phyloP scores from a whole-genome alignment of 768 basidiomycete species.

The Calvatia gigantea region DNA sequence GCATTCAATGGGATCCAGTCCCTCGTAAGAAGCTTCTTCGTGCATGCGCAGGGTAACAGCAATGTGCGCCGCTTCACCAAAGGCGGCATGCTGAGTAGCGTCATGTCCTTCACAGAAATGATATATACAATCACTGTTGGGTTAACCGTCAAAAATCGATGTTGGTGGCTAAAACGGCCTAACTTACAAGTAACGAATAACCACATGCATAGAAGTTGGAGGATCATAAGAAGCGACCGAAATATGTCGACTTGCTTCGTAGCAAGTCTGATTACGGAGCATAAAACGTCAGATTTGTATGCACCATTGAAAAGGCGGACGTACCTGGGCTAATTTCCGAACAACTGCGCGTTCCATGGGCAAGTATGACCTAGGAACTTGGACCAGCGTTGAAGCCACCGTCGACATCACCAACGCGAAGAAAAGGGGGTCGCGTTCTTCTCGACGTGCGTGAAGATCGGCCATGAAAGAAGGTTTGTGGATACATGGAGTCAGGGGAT shows the following conservation, averaged over 20 bases:
- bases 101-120: slow-evolving; percentile 89
- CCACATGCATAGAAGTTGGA: slow-evolving; percentile 79
- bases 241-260: slow-evolving; percentile 80
- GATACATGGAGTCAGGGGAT: slow-evolving; percentile 85
- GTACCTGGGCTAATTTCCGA: slow-evolving; percentile 68
- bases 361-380: slow-evolving; percentile 84
- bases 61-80: slow-evolving; percentile 83
- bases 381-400: slow-evolving; percentile 82
- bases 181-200: slow-evolving; percentile 80
- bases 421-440: slow-evolving; percentile 87
- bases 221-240: slow-evolving; percentile 81
- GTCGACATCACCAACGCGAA: slow-evolving; percentile 89
- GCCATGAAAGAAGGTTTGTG: slow-evolving; percentile 92
- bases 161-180: slow-evolving; percentile 26
- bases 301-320: slow-evolving; percentile 19
- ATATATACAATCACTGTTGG: slow-evolving; percentile 70
- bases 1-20: slow-evolving; percentile 82
- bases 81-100: slow-evolving; percentile 83
- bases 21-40: slow-evolving; percentile 80
- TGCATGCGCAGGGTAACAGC: slow-evolving; percentile 82
- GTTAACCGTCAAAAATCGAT: slow-evolving; percentile 9
- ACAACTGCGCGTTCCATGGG: slow-evolving; percentile 84
- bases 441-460: slow-evolving; percentile 75
- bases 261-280: slow-evolving; percentile 60
- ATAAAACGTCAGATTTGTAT: slow-evolving; percentile 6